Evolutionary conservation across 306 rosid species (phyloP), one percentile per base, ranked within the genome.

Genomic region (Trifolium pratense): DNA sequence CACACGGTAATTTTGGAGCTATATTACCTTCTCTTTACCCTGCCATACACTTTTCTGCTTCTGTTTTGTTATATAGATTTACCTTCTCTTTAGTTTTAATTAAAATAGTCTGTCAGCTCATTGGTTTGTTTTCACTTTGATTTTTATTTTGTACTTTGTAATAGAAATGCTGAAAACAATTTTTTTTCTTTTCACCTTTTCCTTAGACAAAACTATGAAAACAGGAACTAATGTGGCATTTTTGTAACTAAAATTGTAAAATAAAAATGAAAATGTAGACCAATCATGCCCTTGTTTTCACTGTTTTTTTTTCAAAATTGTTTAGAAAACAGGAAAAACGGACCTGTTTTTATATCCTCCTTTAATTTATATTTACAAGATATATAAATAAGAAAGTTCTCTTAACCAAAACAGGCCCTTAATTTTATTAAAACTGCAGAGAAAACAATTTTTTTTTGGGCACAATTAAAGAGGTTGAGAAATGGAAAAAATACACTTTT

Each of bases 1-100:
- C 96, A 94, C 81, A 75, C 71, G 95, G 97, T 94, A 69, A 84
- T 86, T 60, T 70, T 73, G 68, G 58, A 66, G 43, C 37, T 58
- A 75, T 48, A 25, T 46, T 39, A 8, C 25, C 61, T n/a, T 73
- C 37, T 70, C 26, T 61, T 25, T 61, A 14, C 10, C 11, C 3
- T 53, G 1, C 11, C 7, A 1, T 10, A 42, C 31, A 67, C 7
- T 13, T 43, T 58, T 31, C 6, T 15, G 45, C 16, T 58, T 62
- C n/a, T 73, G 46, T 72, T 62, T 14, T 68, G 37, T 68, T n/a
- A 16, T 20, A 37, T 71, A 39, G 66, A 18, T 26, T 49, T 32
- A 6, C 39, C 64, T n/a, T n/a, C n/a, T n/a, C n/a, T 61, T 7
- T 51, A 7, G 45, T 61, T 32, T 34, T 32, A 16, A n/a, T 61